Evolutionary conservation across 1,284 basidiomycete species (phyloP), one percentile per base, ranked within the genome.

Genomic region (Irpex sp.): DNA sequence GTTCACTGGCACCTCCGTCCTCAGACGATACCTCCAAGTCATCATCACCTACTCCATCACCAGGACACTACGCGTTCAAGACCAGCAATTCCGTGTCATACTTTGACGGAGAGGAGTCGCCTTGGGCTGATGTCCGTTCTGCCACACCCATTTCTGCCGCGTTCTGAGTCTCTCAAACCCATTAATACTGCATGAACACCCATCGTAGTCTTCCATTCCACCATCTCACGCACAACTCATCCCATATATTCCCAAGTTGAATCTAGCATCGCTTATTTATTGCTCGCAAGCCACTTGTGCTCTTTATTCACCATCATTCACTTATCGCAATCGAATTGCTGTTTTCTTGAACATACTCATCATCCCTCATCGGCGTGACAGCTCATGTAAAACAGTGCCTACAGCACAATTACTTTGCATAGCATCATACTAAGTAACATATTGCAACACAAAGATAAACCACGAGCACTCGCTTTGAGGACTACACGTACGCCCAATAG

Each of bases 101-200:
- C 67, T 68, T 70, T 54, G 71, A 71, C 8, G 66, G 69, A 26
- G 71, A 72, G 52, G 67, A 68, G 57, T 75, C 73, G 4, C 73
- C 73, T 1, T 75, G 73, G 73, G 72, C 72, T 8, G 73, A 75
- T 48, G 72, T 67, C 47, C 7, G 60, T 4, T 65, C 67, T 15
- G 47, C 64, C 7, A 64, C 59, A 34, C 60, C 63, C 7, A 49
- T 59, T n/a, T 61, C 63, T 13, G 60, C 65, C 36, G 58, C 56
- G 15, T 62, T 62, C 26, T 66, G 37, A 58, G 13, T 8, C 2
- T 36, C 55, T 26, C 34, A 3, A 3, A 11, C 7, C 57, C 36
- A 38, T 55, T 48, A 26, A 26, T 55, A 49, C 21, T 19, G 61
- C 49, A 26, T 26, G 26, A 26, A 26, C 58, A 62, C 58, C 51